These are phyloP conservation scores for Chrysopogon serrulatus DNA, from an alignment of 176 grass and related monocot genomes.

Conservation along the genomic window DNA sequence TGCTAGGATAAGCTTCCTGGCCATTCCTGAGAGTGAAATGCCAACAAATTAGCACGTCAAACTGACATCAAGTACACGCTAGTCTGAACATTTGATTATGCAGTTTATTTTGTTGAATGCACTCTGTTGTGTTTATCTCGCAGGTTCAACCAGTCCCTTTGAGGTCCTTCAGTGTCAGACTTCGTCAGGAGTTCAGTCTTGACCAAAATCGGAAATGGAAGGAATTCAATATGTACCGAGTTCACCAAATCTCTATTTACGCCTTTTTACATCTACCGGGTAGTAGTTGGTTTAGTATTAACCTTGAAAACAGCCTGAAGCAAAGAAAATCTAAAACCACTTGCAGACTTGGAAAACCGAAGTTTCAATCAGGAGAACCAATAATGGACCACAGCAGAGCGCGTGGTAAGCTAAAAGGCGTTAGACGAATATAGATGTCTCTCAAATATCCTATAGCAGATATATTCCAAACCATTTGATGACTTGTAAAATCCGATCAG, in stretches of 20 bases:
- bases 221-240: too few species aligned
- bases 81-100: neutral
- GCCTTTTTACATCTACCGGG: too few species aligned
- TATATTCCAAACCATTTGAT: neutral
- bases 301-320: too few species aligned
- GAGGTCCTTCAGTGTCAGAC: too few species aligned
- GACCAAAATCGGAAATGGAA: too few species aligned
- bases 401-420: too few species aligned
- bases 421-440: neutral
- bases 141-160: neutral
- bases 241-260: too few species aligned
- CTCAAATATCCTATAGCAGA: slow-evolving; percentile 3
- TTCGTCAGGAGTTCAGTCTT: too few species aligned
- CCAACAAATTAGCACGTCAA: neutral
- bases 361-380: neutral
- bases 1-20: slow-evolving; percentile 31
- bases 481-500: neutral
- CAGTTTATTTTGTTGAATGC: neutral
- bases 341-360: neutral
- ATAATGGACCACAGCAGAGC: too few species aligned
- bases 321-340: too few species aligned
- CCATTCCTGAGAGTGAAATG: slow-evolving; percentile 34
- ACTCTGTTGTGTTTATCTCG: neutral
- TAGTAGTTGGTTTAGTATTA: too few species aligned
- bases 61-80: neutral